phyloP scores from a whole-genome alignment of 805 yeast species.

The Lipomyces yamanashiensis region DNA sequence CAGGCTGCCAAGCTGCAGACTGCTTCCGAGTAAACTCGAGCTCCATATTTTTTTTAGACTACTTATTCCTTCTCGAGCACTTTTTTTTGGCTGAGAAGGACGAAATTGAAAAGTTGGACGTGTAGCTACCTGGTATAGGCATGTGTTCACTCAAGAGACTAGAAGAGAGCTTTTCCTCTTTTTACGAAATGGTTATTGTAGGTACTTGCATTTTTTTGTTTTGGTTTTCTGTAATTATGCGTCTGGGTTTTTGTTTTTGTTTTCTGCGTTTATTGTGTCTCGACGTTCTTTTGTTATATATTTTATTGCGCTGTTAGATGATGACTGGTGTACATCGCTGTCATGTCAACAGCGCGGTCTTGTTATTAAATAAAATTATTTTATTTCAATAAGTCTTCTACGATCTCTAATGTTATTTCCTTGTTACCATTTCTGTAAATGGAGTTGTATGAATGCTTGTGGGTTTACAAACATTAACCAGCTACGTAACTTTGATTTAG shows the following conservation, averaged over 20 bases:
- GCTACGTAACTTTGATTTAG: too few species aligned
- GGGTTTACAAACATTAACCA: neutral
- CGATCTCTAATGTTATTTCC: neutral
- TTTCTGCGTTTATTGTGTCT: neutral
- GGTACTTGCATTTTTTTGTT: neutral
- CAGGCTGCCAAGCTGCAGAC: conserved; percentile 11
- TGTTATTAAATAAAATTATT: too few species aligned
- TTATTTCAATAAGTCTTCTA: too few species aligned
- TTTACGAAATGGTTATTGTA: too few species aligned
- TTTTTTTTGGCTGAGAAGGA: too few species aligned
- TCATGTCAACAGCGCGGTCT: too few species aligned
- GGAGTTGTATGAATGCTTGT: neutral
- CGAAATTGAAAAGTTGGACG: too few species aligned
- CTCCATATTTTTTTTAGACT: neutral
- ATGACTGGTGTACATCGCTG: too few species aligned
- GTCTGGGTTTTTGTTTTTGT: neutral
- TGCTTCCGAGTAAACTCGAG: neutral
- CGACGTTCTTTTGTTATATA: neutral
- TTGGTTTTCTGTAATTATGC: neutral
- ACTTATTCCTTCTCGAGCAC: too few species aligned
- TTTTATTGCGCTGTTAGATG: neutral
- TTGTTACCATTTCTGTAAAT: neutral
- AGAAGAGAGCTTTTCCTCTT: too few species aligned
- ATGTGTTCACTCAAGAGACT: too few species aligned
- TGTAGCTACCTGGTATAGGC: too few species aligned